phyloP scores from a whole-genome alignment of 2,329 filamentous ascomycete genomes.

The Fusarium protoensiforme region DNA sequence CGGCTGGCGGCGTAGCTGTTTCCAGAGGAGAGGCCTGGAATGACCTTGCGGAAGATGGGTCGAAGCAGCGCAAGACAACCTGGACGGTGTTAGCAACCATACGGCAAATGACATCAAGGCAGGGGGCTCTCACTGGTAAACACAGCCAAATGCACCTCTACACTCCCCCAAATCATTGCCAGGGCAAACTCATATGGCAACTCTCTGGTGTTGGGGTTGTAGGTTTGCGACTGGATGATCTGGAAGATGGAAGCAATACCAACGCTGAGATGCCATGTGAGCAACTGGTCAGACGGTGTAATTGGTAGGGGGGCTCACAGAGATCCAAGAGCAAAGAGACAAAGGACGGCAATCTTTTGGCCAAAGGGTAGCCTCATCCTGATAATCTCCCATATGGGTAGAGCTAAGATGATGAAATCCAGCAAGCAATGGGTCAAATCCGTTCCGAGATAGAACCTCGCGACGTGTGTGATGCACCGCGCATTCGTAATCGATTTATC shows the following conservation, averaged over 20 bases:
- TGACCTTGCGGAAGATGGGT: conserved; percentile 31
- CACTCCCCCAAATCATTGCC: conserved; percentile 31
- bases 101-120: too few relatives aligned
- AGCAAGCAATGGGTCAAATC: conserved; percentile 30
- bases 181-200: conserved; percentile 25
- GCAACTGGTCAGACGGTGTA: background rate
- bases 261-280: conserved; percentile 6
- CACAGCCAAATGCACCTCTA: conserved; percentile 24
- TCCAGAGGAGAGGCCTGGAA: conserved; percentile 20
- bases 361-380: conserved; percentile 20
- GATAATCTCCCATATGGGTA: conserved; percentile 20
- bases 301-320: background rate
- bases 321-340: conserved; percentile 24
- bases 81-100: too few relatives aligned
- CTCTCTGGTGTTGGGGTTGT: conserved; percentile 22
- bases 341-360: conserved; percentile 29
- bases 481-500: conserved; percentile 19
- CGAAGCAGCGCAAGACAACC: conserved; percentile 28
- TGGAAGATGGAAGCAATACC: conserved; percentile 30
- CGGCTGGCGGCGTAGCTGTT: conserved; percentile 23
- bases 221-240: conserved; percentile 17
- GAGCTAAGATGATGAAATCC: conserved; percentile 24
- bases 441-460: conserved; percentile 17
- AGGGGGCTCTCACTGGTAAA: conserved; percentile 17
- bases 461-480: conserved; percentile 14